These are phyloP conservation scores for Astrothelium subdiscretum DNA, from an alignment of 495 filamentous ascomycete genomes.

Conservation along the genomic window DNA sequence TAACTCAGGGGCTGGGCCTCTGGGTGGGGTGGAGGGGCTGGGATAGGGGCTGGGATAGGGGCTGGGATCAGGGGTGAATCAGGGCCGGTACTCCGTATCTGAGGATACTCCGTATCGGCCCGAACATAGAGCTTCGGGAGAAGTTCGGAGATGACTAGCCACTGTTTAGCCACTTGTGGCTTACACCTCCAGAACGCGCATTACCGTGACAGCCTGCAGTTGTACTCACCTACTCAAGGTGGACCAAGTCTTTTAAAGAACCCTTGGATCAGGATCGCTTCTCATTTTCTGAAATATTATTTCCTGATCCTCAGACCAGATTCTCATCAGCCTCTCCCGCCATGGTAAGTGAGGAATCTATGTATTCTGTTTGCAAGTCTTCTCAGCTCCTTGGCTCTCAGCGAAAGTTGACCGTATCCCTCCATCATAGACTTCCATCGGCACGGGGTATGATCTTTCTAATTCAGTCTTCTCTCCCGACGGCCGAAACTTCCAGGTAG, in stretches of 20 bases:
- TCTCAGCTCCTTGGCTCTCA: background rate
- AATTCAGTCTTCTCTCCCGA: conserved; percentile 99
- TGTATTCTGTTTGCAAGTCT: background rate
- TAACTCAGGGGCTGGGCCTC: too few relatives aligned
- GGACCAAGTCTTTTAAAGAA: too few relatives aligned
- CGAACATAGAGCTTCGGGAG: too few relatives aligned
- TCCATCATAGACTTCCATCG: conserved; percentile 78
- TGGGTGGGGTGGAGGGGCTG: too few relatives aligned
- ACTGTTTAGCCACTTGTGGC: background rate
- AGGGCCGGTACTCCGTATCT: too few relatives aligned
- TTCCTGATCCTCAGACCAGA: background rate
- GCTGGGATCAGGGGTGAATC: too few relatives aligned
- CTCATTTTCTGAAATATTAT: background rate
- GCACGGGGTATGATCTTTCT: conserved; percentile 96
- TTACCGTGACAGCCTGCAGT: background rate
- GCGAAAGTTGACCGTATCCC: conserved; percentile 7
- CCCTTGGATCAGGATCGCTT: background rate
- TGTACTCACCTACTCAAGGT: background rate
- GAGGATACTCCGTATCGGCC: too few relatives aligned
- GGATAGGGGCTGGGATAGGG: too few relatives aligned
- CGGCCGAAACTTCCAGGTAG: conserved; percentile 97
- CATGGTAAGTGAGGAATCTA: conserved; percentile 14
- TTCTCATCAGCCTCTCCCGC: background rate
- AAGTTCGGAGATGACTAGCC: too few relatives aligned
- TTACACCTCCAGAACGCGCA: background rate